Conservation (phyloP, 1,284 basidiomycete genomes). For the Rhodotorula sp. region DNA sequence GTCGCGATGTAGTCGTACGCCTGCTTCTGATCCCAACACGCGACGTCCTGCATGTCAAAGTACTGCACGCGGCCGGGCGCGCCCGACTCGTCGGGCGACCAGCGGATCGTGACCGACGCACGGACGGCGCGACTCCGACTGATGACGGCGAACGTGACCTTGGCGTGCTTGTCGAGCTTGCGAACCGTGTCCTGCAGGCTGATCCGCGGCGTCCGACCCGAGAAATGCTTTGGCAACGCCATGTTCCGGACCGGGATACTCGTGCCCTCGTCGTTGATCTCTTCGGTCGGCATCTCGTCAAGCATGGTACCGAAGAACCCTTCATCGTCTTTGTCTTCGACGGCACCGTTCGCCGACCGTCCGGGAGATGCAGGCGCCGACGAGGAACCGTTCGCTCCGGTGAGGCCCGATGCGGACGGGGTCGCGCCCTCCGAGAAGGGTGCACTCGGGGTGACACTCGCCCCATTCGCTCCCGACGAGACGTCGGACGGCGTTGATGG, state of each 20-base stretch:
- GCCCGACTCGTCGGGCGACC: constrained; percentile 55
- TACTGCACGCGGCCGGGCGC: constrained; percentile 3
- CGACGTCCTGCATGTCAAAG: constrained; percentile 58
- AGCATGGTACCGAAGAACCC: constrained; percentile 69
- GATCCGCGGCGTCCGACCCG: constrained; percentile 66
- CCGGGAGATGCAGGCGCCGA: neutral
- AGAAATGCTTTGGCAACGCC: constrained; percentile 74
- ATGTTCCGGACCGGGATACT: constrained; percentile 69
- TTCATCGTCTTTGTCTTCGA: constrained; percentile 7
- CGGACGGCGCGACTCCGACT: constrained; percentile 68
- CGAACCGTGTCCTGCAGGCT: constrained; percentile 64
- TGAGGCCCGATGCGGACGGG: neutral
- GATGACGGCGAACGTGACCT: constrained; percentile 63
- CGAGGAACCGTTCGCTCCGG: neutral
- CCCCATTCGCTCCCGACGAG: neutral
- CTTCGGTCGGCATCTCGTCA: constrained; percentile 56
- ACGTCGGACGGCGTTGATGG: neutral
- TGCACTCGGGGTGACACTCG: neutral
- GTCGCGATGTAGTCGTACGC: constrained; percentile 90
- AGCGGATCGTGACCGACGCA: constrained; percentile 66
- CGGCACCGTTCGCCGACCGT: neutral
- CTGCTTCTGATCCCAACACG: constrained; percentile 71
- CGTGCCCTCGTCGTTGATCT: constrained; percentile 55
- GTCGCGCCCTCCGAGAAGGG: neutral
- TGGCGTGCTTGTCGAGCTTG: constrained; percentile 67